phyloP scores from a whole-genome alignment of 345 rosid genomes.

The Durio zibethinus region DNA sequence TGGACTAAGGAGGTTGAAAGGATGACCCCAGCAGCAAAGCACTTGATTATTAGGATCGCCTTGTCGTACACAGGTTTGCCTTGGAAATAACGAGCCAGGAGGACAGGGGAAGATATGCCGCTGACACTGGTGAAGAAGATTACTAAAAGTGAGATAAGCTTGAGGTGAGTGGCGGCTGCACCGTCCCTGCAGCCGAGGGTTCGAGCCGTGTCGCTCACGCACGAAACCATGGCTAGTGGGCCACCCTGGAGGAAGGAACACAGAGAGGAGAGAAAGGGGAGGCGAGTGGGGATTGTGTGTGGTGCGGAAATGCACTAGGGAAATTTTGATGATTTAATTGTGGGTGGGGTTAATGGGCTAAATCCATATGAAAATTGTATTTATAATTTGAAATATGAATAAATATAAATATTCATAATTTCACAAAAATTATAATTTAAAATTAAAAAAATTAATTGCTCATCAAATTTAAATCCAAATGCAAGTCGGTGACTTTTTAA shows the following conservation, averaged over 20 bases:
- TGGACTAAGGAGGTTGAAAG: conserved; percentile 93
- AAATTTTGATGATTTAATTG: not conserved
- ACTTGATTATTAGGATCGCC: conserved; percentile 64
- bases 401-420: too few species aligned
- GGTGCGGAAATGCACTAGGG: not conserved
- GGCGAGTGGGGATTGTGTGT: not conserved
- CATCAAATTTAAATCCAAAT: too few species aligned
- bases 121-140: conserved; percentile 71
- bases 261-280: not conserved
- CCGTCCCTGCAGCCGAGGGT: conserved; percentile 57
- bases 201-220: conserved; percentile 51
- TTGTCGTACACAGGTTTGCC: conserved; percentile 79
- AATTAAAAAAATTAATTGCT: too few species aligned
- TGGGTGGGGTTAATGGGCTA: not conserved
- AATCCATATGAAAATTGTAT: too few species aligned
- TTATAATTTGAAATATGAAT: too few species aligned
- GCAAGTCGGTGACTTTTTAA: too few species aligned
- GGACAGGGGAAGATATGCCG: conserved; percentile 66
- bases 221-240: conserved; percentile 47
- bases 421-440: too few species aligned
- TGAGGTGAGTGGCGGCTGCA: conserved; percentile 64
- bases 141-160: conserved; percentile 48
- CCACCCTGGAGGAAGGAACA: not conserved
- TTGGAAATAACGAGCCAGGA: conserved; percentile 69
- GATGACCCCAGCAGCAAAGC: conserved; percentile 97